Evolutionary conservation across 2,329 filamentous ascomycete genomes (phyloP).

Genomic region (Chaetomium olivaceum): DNA sequence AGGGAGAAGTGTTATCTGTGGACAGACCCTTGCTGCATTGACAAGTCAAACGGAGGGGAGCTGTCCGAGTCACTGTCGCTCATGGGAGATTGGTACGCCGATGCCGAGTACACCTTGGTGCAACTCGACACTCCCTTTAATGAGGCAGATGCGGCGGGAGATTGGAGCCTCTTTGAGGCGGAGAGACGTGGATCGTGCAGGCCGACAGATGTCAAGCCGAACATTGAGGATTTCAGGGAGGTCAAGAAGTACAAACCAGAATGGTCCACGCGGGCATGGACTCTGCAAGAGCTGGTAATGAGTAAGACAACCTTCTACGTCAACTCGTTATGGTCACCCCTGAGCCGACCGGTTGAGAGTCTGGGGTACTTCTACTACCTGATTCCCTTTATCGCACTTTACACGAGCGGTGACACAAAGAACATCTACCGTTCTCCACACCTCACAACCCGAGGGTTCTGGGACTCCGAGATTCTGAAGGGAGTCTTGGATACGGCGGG

Average conservation of each 20-base stretch:
- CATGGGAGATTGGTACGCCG: slow-evolving; percentile 40
- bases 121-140: slow-evolving; percentile 33
- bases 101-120: slow-evolving; percentile 38
- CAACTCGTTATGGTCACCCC: slow-evolving; percentile 36
- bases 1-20: slow-evolving; percentile 37
- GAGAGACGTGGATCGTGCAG: neutral
- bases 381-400: slow-evolving; percentile 35
- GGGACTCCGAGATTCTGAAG: neutral
- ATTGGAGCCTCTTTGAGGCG: slow-evolving; percentile 31
- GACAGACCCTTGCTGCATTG: slow-evolving; percentile 40
- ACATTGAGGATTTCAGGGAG: slow-evolving; percentile 29
- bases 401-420: slow-evolving; percentile 28
- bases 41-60: slow-evolving; percentile 37
- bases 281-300: slow-evolving; percentile 39
- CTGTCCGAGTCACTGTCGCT: slow-evolving; percentile 37
- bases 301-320: slow-evolving; percentile 41
- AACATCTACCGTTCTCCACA: slow-evolving; percentile 22
- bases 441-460: neutral
- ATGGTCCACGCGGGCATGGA: slow-evolving; percentile 38
- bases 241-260: slow-evolving; percentile 31
- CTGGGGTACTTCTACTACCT: slow-evolving; percentile 39
- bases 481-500: neutral
- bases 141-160: slow-evolving; percentile 30
- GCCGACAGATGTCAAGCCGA: slow-evolving; percentile 11
- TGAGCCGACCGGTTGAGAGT: slow-evolving; percentile 36